Percentiles rank a stretch among this genome's conserved stretches.
These are phyloP conservation scores for Cymbopogon flexuosus DNA, from an alignment of 202 grass and related monocot species.

Conservation along the genomic window DNA sequence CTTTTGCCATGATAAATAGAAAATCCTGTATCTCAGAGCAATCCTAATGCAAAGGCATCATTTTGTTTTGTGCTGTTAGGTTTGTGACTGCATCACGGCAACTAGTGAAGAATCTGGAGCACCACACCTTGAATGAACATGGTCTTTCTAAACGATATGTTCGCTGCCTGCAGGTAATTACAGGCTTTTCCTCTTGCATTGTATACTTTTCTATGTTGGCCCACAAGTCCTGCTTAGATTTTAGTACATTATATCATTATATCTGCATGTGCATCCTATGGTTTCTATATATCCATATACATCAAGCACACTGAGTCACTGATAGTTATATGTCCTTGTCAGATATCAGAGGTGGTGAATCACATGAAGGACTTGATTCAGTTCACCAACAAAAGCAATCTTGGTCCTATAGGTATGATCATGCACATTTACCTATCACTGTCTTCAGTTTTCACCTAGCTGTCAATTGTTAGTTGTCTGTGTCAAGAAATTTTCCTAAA, in stretches of 20 bases:
- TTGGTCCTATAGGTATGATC: conserved; percentile 68
- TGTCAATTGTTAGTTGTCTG: background rate
- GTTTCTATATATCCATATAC: background rate
- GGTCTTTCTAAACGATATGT: conserved; percentile 98
- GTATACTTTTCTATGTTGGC: background rate
- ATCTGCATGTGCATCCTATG: background rate
- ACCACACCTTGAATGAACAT: conserved; percentile 79
- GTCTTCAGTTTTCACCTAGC: background rate
- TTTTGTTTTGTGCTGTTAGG: conserved; percentile 40
- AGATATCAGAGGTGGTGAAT: conserved; percentile 95
- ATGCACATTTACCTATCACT: background rate
- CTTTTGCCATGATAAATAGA: conserved; percentile 15
- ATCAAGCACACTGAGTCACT: conserved; percentile 11
- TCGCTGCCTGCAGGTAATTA: conserved; percentile 77
- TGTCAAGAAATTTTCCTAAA: background rate
- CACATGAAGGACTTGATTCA: conserved; percentile 89
- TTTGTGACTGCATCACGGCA: conserved; percentile 73
- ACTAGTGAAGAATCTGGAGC: conserved; percentile 76
- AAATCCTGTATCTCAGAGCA: conserved; percentile 2
- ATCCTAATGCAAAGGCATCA: background rate
- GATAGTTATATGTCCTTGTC: conserved; percentile 16
- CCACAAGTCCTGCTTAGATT: background rate
- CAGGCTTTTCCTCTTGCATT: background rate
- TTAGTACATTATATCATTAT: background rate
- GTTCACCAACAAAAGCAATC: conserved; percentile 67